These are phyloP conservation scores for Favolaschia claudopus DNA, from an alignment of 768 basidiomycete genomes.

Conservation along the genomic window DNA sequence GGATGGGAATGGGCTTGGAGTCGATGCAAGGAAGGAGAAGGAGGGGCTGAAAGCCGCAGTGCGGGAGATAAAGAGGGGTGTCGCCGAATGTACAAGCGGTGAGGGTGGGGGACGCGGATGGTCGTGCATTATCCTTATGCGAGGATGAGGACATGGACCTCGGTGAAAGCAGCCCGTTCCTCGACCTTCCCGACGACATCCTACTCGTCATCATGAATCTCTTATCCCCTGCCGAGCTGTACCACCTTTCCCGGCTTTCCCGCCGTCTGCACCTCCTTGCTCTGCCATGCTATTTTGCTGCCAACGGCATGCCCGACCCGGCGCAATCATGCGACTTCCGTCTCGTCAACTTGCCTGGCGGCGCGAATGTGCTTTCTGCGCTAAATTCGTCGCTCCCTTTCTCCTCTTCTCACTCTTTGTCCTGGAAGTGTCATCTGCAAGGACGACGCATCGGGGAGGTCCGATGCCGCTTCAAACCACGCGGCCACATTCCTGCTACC, in stretches of 20 bases:
- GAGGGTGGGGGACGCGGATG: neutral
- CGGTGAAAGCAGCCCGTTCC: neutral
- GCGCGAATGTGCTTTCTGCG: conserved; percentile 2
- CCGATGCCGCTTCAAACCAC: conserved; percentile 1
- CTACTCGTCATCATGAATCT: neutral
- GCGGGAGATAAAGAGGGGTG: neutral
- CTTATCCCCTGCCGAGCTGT: conserved; percentile 2
- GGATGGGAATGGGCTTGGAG: neutral
- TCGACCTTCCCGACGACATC: conserved; percentile 17
- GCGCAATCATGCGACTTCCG: neutral
- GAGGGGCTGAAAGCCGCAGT: neutral
- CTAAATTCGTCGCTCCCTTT: conserved; percentile 11
- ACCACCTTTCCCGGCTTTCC: conserved; percentile 4
- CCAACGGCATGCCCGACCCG: neutral
- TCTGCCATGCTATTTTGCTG: conserved; percentile 1
- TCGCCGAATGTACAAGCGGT: neutral
- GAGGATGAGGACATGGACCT: too few species aligned
- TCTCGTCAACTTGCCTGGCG: neutral
- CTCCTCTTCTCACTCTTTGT: too few species aligned
- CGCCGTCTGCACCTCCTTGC: conserved; percentile 16
- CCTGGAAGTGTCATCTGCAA: too few species aligned
- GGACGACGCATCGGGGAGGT: neutral
- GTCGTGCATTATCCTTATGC: too few species aligned
- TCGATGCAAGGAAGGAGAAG: too few species aligned
- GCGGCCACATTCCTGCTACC: conserved; percentile 6